Evolutionary conservation across 2,329 filamentous ascomycete genomes (phyloP), one percentile per base, ranked within the genome.

Genomic region (Volutella citrinella): DNA sequence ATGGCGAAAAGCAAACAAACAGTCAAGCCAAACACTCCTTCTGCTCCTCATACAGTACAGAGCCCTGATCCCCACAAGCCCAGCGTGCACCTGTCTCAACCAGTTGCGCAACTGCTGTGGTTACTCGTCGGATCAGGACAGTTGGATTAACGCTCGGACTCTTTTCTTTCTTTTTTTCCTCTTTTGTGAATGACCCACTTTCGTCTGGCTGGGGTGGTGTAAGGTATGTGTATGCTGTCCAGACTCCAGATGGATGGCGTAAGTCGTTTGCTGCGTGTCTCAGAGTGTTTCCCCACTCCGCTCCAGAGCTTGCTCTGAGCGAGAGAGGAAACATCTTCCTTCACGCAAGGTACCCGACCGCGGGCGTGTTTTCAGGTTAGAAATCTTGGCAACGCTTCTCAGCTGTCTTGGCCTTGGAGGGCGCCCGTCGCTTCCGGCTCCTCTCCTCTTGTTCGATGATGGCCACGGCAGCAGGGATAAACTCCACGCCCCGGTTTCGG

Each of bases 361-460:
- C n/a, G n/a, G n/a, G n/a, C n/a, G n/a, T n/a, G n/a, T n/a, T n/a
- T n/a, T n/a, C n/a, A n/a, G n/a, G n/a, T n/a, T n/a, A n/a, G n/a
- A n/a, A n/a, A n/a, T n/a, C n/a, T n/a, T n/a, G n/a, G n/a, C 34
- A 47, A 38, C 51, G 57, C 48, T 60, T 62, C 18, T 60, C 54
- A 9, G 41, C 45, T 13, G 46, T 48, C 48, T 62, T 64, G 30
- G 60, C 49, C 41, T 64, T 65, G 38, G 59, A 56, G 11, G 61
- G 60, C 17, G 60, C 61, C 34, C 61, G 51, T 40, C 60, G 51
- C 53, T 65, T 65, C 31, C 61, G 58, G 43, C 59, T 62, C 43
- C 61, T 57, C 51, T 64, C 61, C 31, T 65, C 61, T 30, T 61
- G 56, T 42, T 65, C 60, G 28, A 64, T 63, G n/a, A 65, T 52